Evolutionary conservation across 768 basidiomycete genomes (phyloP), one percentile per base, ranked within the genome.

Genomic region (Pisolithus orientalis): DNA sequence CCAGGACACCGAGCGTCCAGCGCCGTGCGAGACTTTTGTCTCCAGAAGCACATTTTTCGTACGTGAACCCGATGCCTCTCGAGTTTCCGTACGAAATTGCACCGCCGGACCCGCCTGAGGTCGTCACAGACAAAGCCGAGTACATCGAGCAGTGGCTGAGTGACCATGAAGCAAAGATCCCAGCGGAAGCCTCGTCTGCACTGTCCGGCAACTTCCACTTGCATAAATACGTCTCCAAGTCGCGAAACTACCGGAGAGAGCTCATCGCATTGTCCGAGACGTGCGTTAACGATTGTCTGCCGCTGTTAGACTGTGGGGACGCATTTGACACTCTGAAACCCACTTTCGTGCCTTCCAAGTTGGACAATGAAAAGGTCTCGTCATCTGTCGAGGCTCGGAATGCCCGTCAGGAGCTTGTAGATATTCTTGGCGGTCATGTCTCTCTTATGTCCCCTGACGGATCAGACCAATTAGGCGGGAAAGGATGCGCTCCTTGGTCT

Each of bases 261-360:
- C 81, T 97, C 38, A 74, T 96, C n/a, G 91, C 83, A 4, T 58
- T 97, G 14, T 83, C 92, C 0, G 77, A 80, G 44, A 75, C 78
- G 2, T 82, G 82, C 10, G 63, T 92, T 42, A 68, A 75, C 29
- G 92, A 95, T 58, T 88, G 84, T 59, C 66, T 96, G 8, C 94
- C 94, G 0, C 80, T 84, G 57, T 75, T 98, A 21, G 87, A 95
- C 53, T 85, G 92, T 10, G 94, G 94, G 4, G 91, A 96, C 62
- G 83, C 89, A 0, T 83, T 91, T 58, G 70, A 74, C 0, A 52
- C 83, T 6, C 73, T 94, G 11, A 67, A 70, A 0, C 85, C 87
- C 0, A 62, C 79, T 16, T 70, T 90, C 40, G 63, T 74, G 3
- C 56, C 58, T 5, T 47, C 53, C 3, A 51, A 56, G 27, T 61